Base-by-base conservation (phyloP, 768 basidiomycete species). In the Exidia glandulosa region DNA sequence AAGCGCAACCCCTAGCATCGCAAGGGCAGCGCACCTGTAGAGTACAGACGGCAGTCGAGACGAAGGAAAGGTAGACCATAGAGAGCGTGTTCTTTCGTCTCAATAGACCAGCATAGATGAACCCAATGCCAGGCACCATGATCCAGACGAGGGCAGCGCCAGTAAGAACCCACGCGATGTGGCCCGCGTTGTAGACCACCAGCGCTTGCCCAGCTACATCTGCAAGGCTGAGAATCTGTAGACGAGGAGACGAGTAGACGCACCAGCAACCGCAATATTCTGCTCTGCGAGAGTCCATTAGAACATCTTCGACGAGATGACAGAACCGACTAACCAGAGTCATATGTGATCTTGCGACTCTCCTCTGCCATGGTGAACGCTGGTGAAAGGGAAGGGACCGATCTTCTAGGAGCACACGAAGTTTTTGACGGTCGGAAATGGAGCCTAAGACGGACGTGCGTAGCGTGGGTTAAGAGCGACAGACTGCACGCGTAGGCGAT, bases 11-110 rank as follows among this genome's bases (percentile, higher is more conserved):
- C 33, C 64, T 13, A 56, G 29, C 62, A 60, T 23, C n/a, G n/a
- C n/a, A n/a, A n/a, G n/a, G n/a, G n/a, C n/a, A n/a, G n/a, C n/a
- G n/a, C n/a, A 69, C 63, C 48, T 69, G 59, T 12, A 64, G 63
- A 33, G 45, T 41, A 12, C 45, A 36, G 68, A 74, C 70, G n/a
- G 69, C 73, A 27, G 72, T 61, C 2, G 71, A 67, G 1, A 66
- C 64, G 32, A 69, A 65, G 33, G 67, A 63, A 50, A 72, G 65
- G 63, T 71, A 70, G 14, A 72, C 62, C 48, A 72, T 62, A 27
- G 68, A 68, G 23, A 77, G 68, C 4, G 76, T 74, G 61, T 76
- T 76, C 63, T 77, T 77, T 37, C 75, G 66, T 31, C 76, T 66
- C 5, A 74, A 72, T 31, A 76, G 68, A 64, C 70, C 76, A 31